Evolutionary conservation across 495 filamentous ascomycete genomes (phyloP), one percentile per base, ranked within the genome.

Genomic region (Penicillium diatomitis): DNA sequence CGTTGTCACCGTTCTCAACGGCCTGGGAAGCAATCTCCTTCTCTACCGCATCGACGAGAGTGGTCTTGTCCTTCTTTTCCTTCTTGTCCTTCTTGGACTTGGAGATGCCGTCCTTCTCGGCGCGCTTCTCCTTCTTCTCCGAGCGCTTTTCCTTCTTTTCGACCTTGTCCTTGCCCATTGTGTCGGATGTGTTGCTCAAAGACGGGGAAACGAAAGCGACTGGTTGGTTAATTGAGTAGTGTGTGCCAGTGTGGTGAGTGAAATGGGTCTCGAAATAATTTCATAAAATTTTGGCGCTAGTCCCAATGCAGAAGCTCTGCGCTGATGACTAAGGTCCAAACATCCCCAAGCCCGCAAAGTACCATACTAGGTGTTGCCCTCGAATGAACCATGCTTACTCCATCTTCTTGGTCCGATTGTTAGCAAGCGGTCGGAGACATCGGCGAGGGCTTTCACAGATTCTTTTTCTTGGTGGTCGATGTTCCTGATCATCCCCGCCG

Each of bases 41-140:
- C 70, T 82, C 82, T 48, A 78, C 75, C 46, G 79, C 76, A 62
- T 81, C 75, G 46, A 76, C 76, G 40, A 71, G 65, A 68, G 72
- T 78, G 50, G 72, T 70, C 72, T 79, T 82, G 27, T 82, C 79
- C 61, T 85, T 85, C 72, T 84, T 86, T n/a, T 84, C 82, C 62
- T 85, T 84, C 67, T 76, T 77, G 41, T 76, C 74, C 58, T 76
- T 75, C 69, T 75, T 79, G 68, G 67, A 65, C 72, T 87, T 86
- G 65, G 76, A 71, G 48, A 89, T 82, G 48, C 86, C 87, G 62
- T 87, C 82, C 58, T 76, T 84, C 53, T 88, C 85, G 61, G 82
- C 71, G 52, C 81, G 82, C 73, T 86, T 86, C 70, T 87, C 83
- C 73, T 89, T 86, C 78, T 88, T 88, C 74, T 85, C 80, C 42